A percentile compares a stretch with the other conserved stretches of the same genome.
These are phyloP conservation scores for Tylopilus sp. DNA, from an alignment of 768 basidiomycete species.

Conservation along the genomic window DNA sequence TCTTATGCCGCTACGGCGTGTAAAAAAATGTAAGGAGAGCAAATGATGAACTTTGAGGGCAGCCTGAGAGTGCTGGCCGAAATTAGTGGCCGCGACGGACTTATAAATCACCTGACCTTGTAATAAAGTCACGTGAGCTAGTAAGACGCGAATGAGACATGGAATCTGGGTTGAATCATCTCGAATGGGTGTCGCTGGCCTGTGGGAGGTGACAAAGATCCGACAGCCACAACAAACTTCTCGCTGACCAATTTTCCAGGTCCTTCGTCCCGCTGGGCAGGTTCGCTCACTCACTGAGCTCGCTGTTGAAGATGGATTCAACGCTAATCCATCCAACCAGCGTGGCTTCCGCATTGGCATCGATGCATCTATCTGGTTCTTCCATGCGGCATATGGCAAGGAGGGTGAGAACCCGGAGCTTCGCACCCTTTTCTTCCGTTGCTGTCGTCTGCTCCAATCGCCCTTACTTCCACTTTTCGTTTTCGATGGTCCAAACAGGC, in stretches of 20 bases:
- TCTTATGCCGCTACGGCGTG: too few species aligned
- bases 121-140: constrained; percentile 5
- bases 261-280: constrained; percentile 68
- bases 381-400: constrained; percentile 63
- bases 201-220: constrained; percentile 44
- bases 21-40: too few species aligned
- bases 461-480: constrained; percentile 89
- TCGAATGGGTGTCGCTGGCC: constrained; percentile 46
- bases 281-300: constrained; percentile 75
- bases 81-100: too few species aligned
- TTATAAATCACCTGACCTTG: neutral
- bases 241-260: constrained; percentile 33
- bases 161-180: neutral
- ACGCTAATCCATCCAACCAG: constrained; percentile 55
- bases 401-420: constrained; percentile 88
- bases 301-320: constrained; percentile 72
- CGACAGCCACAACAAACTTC: constrained; percentile 1
- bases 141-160: neutral
- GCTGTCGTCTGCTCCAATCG: constrained; percentile 68
- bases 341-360: constrained; percentile 84
- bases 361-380: constrained; percentile 82
- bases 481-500: constrained; percentile 86
- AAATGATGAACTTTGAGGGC: too few species aligned
- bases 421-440: constrained; percentile 81
- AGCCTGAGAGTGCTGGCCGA: too few species aligned